Evolutionary conservation across 2,329 filamentous ascomycete species (phyloP).

Genomic region (Alternaria sp.): DNA sequence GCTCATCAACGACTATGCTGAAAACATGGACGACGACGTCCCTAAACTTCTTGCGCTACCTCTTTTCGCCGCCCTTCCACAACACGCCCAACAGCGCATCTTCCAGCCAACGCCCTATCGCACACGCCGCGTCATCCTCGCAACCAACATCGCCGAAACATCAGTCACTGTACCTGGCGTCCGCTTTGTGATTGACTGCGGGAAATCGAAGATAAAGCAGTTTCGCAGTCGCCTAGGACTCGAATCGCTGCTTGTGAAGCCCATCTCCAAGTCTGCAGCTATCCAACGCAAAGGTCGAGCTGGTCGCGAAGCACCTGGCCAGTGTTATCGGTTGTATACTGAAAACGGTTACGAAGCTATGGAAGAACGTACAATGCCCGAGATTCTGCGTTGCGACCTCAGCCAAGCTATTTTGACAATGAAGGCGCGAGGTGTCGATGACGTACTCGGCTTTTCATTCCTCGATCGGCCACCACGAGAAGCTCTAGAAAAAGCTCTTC

Average conservation of each 20-base stretch:
- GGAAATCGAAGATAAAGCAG: slow-evolving; percentile 93
- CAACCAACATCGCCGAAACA: slow-evolving; percentile 98
- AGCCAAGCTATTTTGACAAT: slow-evolving; percentile 86
- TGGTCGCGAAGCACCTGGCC: slow-evolving; percentile 87
- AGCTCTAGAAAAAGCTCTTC: slow-evolving; percentile 78
- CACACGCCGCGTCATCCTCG: slow-evolving; percentile 89
- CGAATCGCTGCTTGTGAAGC: slow-evolving; percentile 87
- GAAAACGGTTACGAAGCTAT: slow-evolving; percentile 74
- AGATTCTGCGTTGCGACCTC: slow-evolving; percentile 90
- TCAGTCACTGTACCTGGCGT: slow-evolving; percentile 96
- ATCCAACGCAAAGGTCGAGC: slow-evolving; percentile 91
- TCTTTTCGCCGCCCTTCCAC: slow-evolving; percentile 87
- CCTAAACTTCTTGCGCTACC: slow-evolving; percentile 76
- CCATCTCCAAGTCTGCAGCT: slow-evolving; percentile 91
- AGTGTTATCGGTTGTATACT: slow-evolving; percentile 89
- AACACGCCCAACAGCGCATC: slow-evolving; percentile 82
- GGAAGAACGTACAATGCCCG: slow-evolving; percentile 77
- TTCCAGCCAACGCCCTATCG: slow-evolving; percentile 75
- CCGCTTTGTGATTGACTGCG: slow-evolving; percentile 87
- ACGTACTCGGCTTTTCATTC: slow-evolving; percentile 82
- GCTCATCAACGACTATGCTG: slow-evolving; percentile 79
- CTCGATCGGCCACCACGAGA: slow-evolving; percentile 81
- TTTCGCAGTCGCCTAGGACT: slow-evolving; percentile 84
- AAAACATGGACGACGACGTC: slow-evolving; percentile 73
- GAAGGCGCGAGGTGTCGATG: slow-evolving; percentile 86